Base-by-base conservation (phyloP, 2,329 filamentous ascomycete genomes). In the Lachnellula cervina region DNA sequence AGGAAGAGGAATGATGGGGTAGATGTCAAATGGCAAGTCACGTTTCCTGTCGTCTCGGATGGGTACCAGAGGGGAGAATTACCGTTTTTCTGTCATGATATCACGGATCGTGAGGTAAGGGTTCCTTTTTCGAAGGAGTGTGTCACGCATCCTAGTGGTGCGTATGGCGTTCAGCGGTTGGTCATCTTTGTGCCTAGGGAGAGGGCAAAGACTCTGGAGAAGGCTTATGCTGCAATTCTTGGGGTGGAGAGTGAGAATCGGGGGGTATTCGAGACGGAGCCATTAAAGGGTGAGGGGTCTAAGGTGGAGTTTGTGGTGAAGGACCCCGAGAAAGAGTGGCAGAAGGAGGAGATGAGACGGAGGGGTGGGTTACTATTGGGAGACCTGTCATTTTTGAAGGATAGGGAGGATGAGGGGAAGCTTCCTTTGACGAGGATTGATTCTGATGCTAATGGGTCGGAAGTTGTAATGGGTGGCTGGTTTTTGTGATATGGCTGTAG, bases 1-100 rank as follows among this genome's bases (percentile, higher is more conserved):
- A 73, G 85, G 21, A 77, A 71, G 13, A 70, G 75, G 28, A 77
- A 78, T 0, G 82, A 86, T 65, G 82, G 82, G 0, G 70, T 72
- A 1, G 75, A 79, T 34, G 68, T 88, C 32, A 73, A 80, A 56
- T 89, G 85, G 83, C 75, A 78, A 23, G 77, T 83, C 23, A 80
- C 81, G 17, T 74, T 76, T 0, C 68, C 73, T 0, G 70, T 71
- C 13, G 66, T 58, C 17, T 51, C 32, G 23, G 51, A 37, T 35
- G 57, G 56, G 0, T 57, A 60, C 16, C 62, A 72, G 8, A 71
- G 79, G 0, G 82, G 84, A 0, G 70, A 71, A 14, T 65, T 84
- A 11, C 86, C 85, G 0, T 88, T 88, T 62, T 88, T 80, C 76
- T 86, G 82, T 63, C 76, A 87, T 47, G 86, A 89, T 66, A 70